These are phyloP conservation scores for Chondrostereum purpureum DNA, from an alignment of 1,284 basidiomycete species.

Conservation along the genomic window DNA sequence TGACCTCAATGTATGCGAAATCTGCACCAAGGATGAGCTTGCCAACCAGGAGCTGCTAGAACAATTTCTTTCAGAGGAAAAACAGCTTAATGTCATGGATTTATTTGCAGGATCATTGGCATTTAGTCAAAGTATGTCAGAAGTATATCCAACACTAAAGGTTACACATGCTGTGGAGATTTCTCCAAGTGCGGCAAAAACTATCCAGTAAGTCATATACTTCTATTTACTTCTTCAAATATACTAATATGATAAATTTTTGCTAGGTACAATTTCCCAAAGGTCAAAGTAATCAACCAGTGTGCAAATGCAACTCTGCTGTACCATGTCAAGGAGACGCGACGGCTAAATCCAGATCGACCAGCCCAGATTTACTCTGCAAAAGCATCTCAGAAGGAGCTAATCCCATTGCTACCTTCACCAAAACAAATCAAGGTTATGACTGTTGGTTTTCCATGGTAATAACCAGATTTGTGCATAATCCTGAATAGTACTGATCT, in stretches of 20 bases:
- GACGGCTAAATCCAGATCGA: slow-evolving; percentile 28
- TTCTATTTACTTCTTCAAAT: no score
- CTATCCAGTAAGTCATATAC: slow-evolving; percentile 40
- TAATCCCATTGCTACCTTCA: slow-evolving; percentile 28
- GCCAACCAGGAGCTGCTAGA: slow-evolving; percentile 21
- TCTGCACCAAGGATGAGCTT: slow-evolving; percentile 34
- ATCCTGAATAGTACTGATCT: not conserved
- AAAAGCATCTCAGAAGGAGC: slow-evolving; percentile 28
- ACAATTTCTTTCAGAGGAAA: slow-evolving; percentile 23
- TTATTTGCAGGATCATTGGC: slow-evolving; percentile 63
- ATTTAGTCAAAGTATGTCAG: slow-evolving; percentile 51
- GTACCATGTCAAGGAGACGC: slow-evolving; percentile 43
- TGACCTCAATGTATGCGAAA: slow-evolving; percentile 37
- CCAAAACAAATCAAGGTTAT: slow-evolving; percentile 54
- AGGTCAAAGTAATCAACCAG: slow-evolving; percentile 49
- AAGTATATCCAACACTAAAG: slow-evolving; percentile 39
- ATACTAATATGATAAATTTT: no score
- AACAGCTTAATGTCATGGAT: slow-evolving; percentile 46
- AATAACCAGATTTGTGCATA: slow-evolving; percentile 8
- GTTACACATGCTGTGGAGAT: slow-evolving; percentile 64
- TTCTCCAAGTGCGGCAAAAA: slow-evolving; percentile 60
- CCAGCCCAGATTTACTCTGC: slow-evolving; percentile 34
- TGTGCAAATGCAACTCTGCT: slow-evolving; percentile 56
- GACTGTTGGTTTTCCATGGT: slow-evolving; percentile 72
- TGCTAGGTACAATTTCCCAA: no score